Percentiles rank a stretch among this genome's conserved stretches.
These are phyloP conservation scores for Gloeopeniophorella convolvens DNA, from an alignment of 768 basidiomycete species.

Conservation along the genomic window DNA sequence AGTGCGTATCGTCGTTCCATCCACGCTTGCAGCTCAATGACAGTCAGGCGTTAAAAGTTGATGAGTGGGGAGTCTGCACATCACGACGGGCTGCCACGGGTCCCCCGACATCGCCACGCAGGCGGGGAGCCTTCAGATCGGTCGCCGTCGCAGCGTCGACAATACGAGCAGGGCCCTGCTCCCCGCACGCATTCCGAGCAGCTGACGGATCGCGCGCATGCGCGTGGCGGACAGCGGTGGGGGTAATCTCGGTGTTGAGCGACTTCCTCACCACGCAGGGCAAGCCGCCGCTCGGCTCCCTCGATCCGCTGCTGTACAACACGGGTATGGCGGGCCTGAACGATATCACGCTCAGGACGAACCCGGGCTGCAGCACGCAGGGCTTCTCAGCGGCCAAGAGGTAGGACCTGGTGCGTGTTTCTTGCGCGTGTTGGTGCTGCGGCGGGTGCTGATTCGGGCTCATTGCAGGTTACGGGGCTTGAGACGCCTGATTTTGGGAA, in stretches of 20 bases:
- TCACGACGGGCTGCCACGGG: slow-evolving; percentile 27
- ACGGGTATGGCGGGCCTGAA: no score
- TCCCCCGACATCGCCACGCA: slow-evolving; percentile 38
- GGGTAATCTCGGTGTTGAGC: slow-evolving; percentile 31
- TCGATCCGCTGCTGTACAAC: no score
- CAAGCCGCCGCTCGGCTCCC: slow-evolving; percentile 31
- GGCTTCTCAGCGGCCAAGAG: slow-evolving; percentile 30
- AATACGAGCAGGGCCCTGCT: slow-evolving; percentile 33
- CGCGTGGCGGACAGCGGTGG: slow-evolving; percentile 23
- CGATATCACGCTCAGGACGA: no score
- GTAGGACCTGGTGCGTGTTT: slow-evolving; percentile 10
- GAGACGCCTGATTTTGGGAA: slow-evolving; percentile 29
- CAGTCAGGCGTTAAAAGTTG: no score
- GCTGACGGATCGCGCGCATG: neutral
- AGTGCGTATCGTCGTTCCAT: slow-evolving; percentile 30
- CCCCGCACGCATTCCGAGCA: neutral
- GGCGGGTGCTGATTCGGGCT: slow-evolving; percentile 22
- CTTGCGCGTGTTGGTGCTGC: neutral
- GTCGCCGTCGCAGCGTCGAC: slow-evolving; percentile 34
- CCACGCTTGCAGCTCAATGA: neutral
- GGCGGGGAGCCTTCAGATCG: slow-evolving; percentile 53
- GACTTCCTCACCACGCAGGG: slow-evolving; percentile 30
- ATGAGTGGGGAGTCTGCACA: no score
- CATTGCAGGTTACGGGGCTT: no score
- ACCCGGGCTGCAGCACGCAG: slow-evolving; percentile 44